phyloP scores from a whole-genome alignment of 1,284 basidiomycete species.

The Paramarasmius palmivorus region DNA sequence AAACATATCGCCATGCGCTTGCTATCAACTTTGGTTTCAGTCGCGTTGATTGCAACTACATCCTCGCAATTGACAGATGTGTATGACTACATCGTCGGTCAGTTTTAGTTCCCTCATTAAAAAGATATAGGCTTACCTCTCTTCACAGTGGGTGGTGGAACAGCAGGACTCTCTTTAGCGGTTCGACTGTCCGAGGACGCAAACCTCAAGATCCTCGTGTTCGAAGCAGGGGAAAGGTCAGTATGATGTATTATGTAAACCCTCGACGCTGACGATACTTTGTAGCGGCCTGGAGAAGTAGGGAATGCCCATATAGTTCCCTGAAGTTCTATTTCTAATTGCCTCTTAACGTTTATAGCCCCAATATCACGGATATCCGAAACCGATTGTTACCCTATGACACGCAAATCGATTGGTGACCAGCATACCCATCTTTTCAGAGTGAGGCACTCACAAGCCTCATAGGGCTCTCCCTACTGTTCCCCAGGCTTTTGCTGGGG shows the following conservation, averaged over 20 bases:
- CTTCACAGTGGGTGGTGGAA: not conserved
- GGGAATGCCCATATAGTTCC: no score
- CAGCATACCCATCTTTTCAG: not conserved
- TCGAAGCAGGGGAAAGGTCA: not conserved
- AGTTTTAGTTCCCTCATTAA: no score
- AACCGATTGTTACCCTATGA: conserved; percentile 9
- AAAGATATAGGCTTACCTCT: no score
- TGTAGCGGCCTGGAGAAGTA: no score
- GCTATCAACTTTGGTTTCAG: no score
- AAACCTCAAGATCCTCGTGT: not conserved
- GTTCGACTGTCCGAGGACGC: not conserved
- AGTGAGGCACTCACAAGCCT: no score
- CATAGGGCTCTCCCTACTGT: conserved; percentile 15
- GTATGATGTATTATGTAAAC: not conserved
- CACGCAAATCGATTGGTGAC: conserved; percentile 14
- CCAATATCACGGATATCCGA: conserved; percentile 15
- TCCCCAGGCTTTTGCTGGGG: conserved; percentile 8
- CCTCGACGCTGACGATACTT: no score
- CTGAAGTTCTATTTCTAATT: not conserved
- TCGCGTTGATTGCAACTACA: no score
- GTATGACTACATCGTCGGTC: no score
- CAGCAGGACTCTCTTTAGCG: not conserved
- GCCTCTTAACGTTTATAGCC: not conserved
- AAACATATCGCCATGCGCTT: no score
- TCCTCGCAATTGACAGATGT: no score